Conservation (phyloP, 2,329 filamentous ascomycete species). For the Colletotrichum sansevieriae region DNA sequence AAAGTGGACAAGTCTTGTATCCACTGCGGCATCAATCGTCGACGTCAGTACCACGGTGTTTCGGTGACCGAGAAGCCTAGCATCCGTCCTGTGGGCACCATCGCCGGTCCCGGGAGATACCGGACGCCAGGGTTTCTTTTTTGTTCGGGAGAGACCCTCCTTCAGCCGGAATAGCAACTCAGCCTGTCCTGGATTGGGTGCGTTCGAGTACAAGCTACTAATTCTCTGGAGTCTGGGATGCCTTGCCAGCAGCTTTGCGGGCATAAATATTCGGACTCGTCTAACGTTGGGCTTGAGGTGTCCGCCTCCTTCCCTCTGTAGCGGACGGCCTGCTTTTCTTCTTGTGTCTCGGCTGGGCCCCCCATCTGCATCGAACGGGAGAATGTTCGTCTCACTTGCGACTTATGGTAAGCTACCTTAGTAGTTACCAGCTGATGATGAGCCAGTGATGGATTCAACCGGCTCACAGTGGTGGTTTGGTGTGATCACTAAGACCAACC, state of each 20-base stretch:
- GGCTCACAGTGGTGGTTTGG: slow-evolving; percentile 1
- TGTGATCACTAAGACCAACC: slow-evolving; percentile 18
- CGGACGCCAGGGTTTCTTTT: slow-evolving; percentile 5
- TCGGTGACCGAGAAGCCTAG: background rate
- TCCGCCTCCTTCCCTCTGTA: slow-evolving; percentile 9
- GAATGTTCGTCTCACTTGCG: slow-evolving; percentile 33
- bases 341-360: slow-evolving; percentile 15
- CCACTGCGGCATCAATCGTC: slow-evolving; percentile 7
- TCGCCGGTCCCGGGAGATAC: background rate
- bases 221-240: background rate
- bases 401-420: slow-evolving; percentile 13
- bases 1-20: slow-evolving; percentile 3
- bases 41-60: slow-evolving; percentile 3
- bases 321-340: slow-evolving; percentile 21
- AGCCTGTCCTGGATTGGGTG: background rate
- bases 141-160: slow-evolving; percentile 13
- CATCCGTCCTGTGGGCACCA: background rate
- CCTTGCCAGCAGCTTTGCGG: slow-evolving; percentile 15
- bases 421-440: slow-evolving; percentile 17
- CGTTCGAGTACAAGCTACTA: background rate
- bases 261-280: background rate
- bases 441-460: slow-evolving; percentile 14
- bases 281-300: background rate
- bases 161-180: background rate
- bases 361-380: slow-evolving; percentile 26